A percentile compares a stretch with the other conserved stretches of the same genome.
phyloP scores from a whole-genome alignment of 805 yeast species.

The Starmerella vaccinii region DNA sequence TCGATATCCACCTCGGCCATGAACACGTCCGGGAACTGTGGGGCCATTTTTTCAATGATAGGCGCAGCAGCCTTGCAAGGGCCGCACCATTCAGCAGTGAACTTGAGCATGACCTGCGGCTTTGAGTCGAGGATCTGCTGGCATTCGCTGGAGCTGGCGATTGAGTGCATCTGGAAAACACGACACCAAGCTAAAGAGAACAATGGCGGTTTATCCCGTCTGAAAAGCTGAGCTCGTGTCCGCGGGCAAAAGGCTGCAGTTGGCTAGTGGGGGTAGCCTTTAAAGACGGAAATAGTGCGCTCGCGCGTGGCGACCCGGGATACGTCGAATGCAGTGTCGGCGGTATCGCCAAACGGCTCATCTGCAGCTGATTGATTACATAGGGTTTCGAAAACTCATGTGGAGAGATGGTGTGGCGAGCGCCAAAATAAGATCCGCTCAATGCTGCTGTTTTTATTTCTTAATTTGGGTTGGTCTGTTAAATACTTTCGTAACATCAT shows the following conservation, averaged over 20 bases:
- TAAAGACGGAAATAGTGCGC: too few species aligned
- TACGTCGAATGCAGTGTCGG: neutral
- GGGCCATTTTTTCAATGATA: conserved; percentile 68
- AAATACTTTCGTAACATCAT: neutral
- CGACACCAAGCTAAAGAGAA: neutral
- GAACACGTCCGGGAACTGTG: conserved; percentile 41
- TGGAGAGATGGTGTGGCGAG: too few species aligned
- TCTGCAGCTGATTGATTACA: neutral
- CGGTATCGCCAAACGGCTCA: neutral
- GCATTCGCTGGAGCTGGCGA: conserved; percentile 7
- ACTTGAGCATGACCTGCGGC: conserved; percentile 50
- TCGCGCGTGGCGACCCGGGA: neutral
- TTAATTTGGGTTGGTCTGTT: too few species aligned
- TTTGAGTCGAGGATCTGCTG: conserved; percentile 5
- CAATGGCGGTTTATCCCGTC: too few species aligned
- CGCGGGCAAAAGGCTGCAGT: too few species aligned
- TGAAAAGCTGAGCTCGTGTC: too few species aligned
- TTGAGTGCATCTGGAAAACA: neutral
- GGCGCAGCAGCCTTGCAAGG: conserved; percentile 98
- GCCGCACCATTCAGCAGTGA: conserved; percentile 94
- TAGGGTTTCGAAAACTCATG: too few species aligned
- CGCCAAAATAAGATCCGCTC: too few species aligned
- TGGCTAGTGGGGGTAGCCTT: too few species aligned
- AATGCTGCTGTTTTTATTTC: too few species aligned
- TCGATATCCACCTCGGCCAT: conserved; percentile 91